Evolutionary conservation across 352 stramenopile species (phyloP), one percentile per base, ranked within the genome.

Genomic region (Pythium aphanidermatum): DNA sequence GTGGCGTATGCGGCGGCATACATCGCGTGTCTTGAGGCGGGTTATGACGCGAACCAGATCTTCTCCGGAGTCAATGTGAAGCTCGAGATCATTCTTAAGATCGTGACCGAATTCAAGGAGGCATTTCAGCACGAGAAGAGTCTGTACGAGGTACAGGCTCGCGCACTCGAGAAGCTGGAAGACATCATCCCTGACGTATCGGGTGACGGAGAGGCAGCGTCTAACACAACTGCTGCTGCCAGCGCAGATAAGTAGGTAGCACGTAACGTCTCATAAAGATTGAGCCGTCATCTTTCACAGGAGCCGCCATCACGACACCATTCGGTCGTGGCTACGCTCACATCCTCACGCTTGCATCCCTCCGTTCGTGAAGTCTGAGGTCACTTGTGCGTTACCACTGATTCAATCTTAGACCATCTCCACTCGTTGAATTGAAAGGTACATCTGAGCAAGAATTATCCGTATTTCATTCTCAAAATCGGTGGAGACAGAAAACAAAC

Each of bases 51-150:
- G 10, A 63, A 64, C 14, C 67, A 88, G 30, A 78, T 92, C 52
- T 91, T 94, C 57, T 46, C 74, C 13, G 66, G 32, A 16, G 72
- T 92, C 17, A 94, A 94, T 51, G 71, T 94, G 41, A 94, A 92
- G 60, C 77, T 74, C 33, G 80, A 91, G 7, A 50, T 85, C 34
- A 54, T 92, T 7, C 34, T 92, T n/a, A 85, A 89, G 56, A 74
- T 92, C 21, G 76, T 92, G 34, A 55, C 45, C 32, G 79, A 91
- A 41, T 83, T 94, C 51, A 73, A 86, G 40, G 63, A 77, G 10
- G 69, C 74, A 24, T 83, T 94, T 19, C 74, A 88, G 19, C 74
- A 86, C 6, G 74, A 91, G 42, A 89, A 86, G 47, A 68, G 58
- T 25, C 63, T 92, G 31, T 81, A 85, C 41, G 17, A 42, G 3